Conservation (phyloP, 345 rosid genomes). For the Firmiana major region DNA sequence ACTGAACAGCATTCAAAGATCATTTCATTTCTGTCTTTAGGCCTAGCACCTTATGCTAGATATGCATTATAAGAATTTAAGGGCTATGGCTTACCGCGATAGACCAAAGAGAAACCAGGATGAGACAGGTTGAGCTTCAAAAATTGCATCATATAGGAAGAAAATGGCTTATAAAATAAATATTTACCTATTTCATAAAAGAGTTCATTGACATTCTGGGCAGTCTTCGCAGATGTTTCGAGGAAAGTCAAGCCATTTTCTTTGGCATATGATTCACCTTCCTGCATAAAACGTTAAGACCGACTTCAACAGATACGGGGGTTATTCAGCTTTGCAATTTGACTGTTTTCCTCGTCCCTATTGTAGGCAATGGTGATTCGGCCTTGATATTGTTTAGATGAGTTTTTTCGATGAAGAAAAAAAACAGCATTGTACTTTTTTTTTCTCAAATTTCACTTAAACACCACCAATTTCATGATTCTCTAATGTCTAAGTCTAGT, state of each 20-base stretch:
- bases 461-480: not conserved
- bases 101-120: not conserved
- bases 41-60: not conserved
- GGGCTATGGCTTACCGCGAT: not conserved
- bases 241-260: conserved; percentile 59
- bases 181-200: conserved; percentile 67
- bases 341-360: not conserved
- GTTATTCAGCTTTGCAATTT: not conserved
- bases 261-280: conserved; percentile 57
- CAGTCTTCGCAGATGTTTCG: conserved; percentile 69
- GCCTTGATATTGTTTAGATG: not conserved
- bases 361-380: not conserved
- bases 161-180: not conserved
- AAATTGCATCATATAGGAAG: not conserved
- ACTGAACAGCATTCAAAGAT: not conserved
- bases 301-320: not conserved
- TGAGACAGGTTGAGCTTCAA: not conserved
- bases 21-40: not conserved
- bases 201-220: conserved; percentile 70
- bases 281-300: conserved; percentile 35
- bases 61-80: not conserved
- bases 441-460: not conserved
- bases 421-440: not conserved
- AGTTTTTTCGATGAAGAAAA: not conserved
- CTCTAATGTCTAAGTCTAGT: not conserved